Conservation (phyloP, 179 eudicot genomes). For the Amaranthus tricolor region DNA sequence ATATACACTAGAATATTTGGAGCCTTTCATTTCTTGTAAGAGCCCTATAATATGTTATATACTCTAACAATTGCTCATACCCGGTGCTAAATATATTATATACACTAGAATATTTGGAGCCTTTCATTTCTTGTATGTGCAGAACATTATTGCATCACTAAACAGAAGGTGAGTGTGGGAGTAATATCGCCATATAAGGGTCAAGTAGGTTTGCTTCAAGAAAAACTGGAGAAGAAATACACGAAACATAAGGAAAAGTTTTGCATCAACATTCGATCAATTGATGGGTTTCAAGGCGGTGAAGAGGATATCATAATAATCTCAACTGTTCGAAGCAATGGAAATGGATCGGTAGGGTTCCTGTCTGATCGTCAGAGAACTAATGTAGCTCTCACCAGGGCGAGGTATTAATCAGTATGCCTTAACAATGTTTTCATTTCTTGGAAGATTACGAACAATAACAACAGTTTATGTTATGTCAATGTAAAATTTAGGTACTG, state of each 20-base stretch:
- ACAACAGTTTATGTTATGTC: not conserved
- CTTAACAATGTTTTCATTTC: too few species aligned
- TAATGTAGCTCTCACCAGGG: conserved; percentile 70
- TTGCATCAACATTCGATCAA: conserved; percentile 52
- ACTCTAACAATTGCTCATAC: too few species aligned
- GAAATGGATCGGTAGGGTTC: conserved; percentile 53
- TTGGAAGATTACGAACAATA: too few species aligned
- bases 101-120: too few species aligned
- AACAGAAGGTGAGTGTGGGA: conserved; percentile 48
- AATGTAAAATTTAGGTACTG: conserved; percentile 35
- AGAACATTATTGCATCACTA: conserved; percentile 32
- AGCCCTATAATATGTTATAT: too few species aligned
- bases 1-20: too few species aligned
- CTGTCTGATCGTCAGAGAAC: conserved; percentile 50
- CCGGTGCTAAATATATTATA: too few species aligned
- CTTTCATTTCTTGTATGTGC: not conserved
- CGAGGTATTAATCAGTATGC: conserved; percentile 36
- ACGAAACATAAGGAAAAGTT: conserved; percentile 31
- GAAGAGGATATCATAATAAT: conserved; percentile 61
- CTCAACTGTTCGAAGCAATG: conserved; percentile 59
- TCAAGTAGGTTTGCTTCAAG: conserved; percentile 50
- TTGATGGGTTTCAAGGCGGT: conserved; percentile 73
- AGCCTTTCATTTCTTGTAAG: too few species aligned
- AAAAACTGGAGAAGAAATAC: conserved; percentile 45
- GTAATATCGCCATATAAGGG: conserved; percentile 70